These are phyloP conservation scores for Trichoderma lentiforme DNA, from an alignment of 2,329 filamentous ascomycete species.

Conservation along the genomic window DNA sequence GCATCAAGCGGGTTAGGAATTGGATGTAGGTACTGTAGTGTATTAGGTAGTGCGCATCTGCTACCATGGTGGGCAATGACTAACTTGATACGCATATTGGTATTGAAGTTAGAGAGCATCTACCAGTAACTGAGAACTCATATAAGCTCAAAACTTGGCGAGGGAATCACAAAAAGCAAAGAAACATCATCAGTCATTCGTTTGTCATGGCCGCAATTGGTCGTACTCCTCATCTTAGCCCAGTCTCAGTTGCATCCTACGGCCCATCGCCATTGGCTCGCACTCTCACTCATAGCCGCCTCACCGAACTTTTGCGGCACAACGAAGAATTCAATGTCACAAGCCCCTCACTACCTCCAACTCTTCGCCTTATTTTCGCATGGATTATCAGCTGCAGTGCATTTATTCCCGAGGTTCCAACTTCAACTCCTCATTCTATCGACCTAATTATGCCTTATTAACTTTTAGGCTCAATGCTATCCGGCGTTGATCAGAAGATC, in stretches of 20 bases:
- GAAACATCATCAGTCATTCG: neutral
- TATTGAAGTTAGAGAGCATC: neutral
- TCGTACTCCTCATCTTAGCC: too few relatives aligned
- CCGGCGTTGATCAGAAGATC: neutral
- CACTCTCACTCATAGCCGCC: neutral
- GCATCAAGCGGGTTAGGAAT: neutral
- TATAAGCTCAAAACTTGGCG: neutral
- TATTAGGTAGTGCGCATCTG: too few relatives aligned
- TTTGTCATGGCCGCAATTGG: neutral
- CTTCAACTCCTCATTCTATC: neutral
- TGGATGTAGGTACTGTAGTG: too few relatives aligned
- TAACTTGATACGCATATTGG: too few relatives aligned
- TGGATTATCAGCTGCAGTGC: neutral
- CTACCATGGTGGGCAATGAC: too few relatives aligned
- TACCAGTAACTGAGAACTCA: neutral
- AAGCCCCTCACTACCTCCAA: neutral
- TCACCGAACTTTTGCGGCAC: neutral
- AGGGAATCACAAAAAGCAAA: neutral
- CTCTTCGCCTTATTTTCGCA: neutral
- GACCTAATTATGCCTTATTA: neutral
- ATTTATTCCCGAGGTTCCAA: neutral
- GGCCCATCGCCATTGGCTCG: neutral
- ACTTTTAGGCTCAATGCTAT: neutral
- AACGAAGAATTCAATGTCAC: neutral
- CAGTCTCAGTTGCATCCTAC: neutral